Evolutionary conservation across 2,329 filamentous ascomycete genomes (phyloP).

Genomic region (Paracorniculantispora psalliotae): DNA sequence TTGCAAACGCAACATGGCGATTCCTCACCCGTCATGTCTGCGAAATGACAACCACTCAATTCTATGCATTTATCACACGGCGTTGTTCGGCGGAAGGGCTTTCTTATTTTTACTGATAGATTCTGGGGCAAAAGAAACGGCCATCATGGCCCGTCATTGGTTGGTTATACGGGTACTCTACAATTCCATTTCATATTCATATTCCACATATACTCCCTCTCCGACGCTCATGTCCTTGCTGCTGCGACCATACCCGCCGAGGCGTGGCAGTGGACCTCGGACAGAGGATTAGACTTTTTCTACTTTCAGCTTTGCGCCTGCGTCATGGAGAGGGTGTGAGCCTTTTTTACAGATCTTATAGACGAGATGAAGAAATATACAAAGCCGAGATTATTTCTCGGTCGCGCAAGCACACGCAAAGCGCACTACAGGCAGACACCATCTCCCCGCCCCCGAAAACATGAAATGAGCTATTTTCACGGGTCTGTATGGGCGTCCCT

Average conservation of each 20-base stretch:
- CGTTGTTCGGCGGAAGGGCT: constrained; percentile 8
- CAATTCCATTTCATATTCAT: neutral
- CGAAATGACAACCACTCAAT: constrained; percentile 1
- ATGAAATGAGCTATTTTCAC: neutral
- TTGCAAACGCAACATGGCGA: no score
- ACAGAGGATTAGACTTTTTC: neutral
- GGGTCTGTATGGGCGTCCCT: neutral
- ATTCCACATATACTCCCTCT: neutral
- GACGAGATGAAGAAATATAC: neutral
- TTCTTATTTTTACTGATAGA: constrained; percentile 10
- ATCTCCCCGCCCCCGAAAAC: no score
- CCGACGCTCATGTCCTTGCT: neutral
- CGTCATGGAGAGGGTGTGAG: neutral
- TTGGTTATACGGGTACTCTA: constrained; percentile 1
- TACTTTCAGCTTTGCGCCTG: neutral
- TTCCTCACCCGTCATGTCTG: neutral
- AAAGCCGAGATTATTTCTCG: neutral
- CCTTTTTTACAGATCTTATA: neutral
- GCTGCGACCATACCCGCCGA: neutral
- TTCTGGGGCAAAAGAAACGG: constrained; percentile 4
- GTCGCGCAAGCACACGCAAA: neutral
- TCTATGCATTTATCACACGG: constrained; percentile 9
- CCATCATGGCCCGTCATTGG: neutral
- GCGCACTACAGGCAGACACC: neutral
- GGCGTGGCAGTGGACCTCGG: neutral